A percentile compares a stretch with the other conserved stretches of the same genome.
These are phyloP conservation scores for Tuber magnatum DNA, from an alignment of 495 filamentous ascomycete genomes.

Conservation along the genomic window DNA sequence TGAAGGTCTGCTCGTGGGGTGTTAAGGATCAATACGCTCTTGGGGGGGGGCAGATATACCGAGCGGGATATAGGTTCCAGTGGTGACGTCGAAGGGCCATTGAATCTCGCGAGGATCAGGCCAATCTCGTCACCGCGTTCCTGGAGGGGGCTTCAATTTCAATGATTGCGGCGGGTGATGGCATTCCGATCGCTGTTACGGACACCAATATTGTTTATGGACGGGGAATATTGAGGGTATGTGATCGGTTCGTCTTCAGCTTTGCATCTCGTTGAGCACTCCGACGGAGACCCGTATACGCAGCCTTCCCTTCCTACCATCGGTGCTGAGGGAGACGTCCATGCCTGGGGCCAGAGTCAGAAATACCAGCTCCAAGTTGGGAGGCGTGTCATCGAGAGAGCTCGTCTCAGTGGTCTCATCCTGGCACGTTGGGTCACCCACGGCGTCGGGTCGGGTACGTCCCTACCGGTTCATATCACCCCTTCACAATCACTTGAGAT, in stretches of 20 bases:
- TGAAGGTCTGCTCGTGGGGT: conserved; percentile 63
- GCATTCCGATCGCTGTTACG: conserved; percentile 57
- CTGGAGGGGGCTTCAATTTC: conserved; percentile 52
- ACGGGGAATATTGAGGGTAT: conserved; percentile 64
- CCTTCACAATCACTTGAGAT: conserved; percentile 65
- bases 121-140: conserved; percentile 50
- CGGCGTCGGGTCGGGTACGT: conserved; percentile 53
- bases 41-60: conserved; percentile 51
- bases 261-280: conserved; percentile 43
- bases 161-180: conserved; percentile 57
- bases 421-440: conserved; percentile 61
- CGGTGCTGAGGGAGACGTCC: conserved; percentile 58
- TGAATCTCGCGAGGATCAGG: conserved; percentile 54
- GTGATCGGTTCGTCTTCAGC: conserved; percentile 30
- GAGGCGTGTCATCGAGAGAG: conserved; percentile 58
- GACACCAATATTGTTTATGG: conserved; percentile 59
- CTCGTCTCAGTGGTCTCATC: conserved; percentile 55
- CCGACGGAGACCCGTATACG: conserved; percentile 50
- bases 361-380: conserved; percentile 74
- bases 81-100: conserved; percentile 46
- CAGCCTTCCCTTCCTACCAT: conserved; percentile 48
- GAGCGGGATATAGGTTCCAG: conserved; percentile 48
- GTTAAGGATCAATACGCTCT: conserved; percentile 64
- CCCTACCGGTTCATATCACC: conserved; percentile 59
- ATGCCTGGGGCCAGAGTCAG: conserved; percentile 67